A percentile compares a stretch with the other conserved stretches of the same genome.
phyloP scores from a whole-genome alignment of 148 eudicot species.

The Polygonum aviculare region DNA sequence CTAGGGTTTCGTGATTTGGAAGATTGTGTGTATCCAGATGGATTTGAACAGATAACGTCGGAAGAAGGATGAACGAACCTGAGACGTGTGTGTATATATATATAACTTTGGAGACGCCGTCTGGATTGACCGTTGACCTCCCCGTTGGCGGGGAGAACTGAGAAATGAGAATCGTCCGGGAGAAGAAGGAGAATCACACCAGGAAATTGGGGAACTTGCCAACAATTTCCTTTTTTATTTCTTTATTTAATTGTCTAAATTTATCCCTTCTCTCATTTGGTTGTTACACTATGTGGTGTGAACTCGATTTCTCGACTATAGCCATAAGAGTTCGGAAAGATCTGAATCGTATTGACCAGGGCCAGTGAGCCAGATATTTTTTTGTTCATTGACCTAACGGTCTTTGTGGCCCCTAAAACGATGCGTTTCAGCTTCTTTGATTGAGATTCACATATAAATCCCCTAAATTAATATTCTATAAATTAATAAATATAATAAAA shows the following conservation, averaged over 20 bases:
- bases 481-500: too few relatives aligned
- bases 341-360: background rate
- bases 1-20: background rate
- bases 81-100: background rate
- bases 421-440: background rate
- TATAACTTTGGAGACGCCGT: background rate
- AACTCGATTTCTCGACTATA: background rate
- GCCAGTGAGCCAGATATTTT: background rate
- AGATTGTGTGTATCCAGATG: background rate
- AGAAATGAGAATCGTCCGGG: background rate
- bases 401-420: background rate
- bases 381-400: background rate
- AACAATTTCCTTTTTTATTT: background rate
- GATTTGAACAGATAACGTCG: background rate
- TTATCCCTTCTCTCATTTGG: background rate
- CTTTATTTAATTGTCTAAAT: background rate
- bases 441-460: background rate
- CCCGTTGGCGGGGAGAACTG: background rate
- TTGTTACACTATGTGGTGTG: background rate
- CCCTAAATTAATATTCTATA: too few relatives aligned
- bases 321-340: background rate
- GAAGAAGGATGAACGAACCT: background rate
- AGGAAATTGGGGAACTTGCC: background rate
- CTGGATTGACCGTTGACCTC: constrained; percentile 1
- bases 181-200: background rate